Conservation (phyloP, 257 asterid genomes). For the Solanum phureja region DNA sequence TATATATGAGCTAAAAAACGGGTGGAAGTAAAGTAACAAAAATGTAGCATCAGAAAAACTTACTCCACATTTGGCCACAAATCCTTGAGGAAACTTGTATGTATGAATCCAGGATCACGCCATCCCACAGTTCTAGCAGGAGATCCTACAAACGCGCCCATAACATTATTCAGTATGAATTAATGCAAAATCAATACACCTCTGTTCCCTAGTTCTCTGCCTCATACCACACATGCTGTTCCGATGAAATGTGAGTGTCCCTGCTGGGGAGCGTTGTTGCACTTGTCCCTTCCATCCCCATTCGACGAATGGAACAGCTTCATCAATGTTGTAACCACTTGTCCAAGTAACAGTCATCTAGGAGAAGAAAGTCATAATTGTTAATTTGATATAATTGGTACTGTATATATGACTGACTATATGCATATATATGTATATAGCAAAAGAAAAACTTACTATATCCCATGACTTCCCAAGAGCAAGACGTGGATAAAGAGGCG, state of each 20-base stretch:
- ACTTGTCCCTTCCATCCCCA: constrained; percentile 41
- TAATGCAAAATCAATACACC: too few relatives aligned
- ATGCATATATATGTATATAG: too few relatives aligned
- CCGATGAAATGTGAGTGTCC: constrained; percentile 58
- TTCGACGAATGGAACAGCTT: constrained; percentile 60
- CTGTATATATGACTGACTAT: too few relatives aligned
- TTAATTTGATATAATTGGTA: too few relatives aligned
- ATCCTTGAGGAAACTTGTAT: constrained; percentile 75
- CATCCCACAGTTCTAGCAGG: constrained; percentile 96
- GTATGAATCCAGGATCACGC: constrained; percentile 96
- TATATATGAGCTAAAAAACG: background rate
- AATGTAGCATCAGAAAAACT: background rate
- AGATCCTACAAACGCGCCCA: constrained; percentile 31
- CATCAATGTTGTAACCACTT: constrained; percentile 63
- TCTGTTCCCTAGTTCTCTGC: too few relatives aligned
- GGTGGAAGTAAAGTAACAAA: background rate
- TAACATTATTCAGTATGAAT: background rate
- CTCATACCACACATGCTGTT: constrained; percentile 76
- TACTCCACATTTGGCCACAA: constrained; percentile 78
- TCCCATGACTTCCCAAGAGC: too few relatives aligned
- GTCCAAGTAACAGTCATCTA: constrained; percentile 93
- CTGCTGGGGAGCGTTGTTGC: constrained; percentile 43
- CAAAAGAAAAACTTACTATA: background rate
- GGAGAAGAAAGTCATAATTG: background rate
- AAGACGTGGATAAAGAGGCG: too few relatives aligned